Conservation (phyloP, 768 basidiomycete species). For the Pleurotus platypus region DNA sequence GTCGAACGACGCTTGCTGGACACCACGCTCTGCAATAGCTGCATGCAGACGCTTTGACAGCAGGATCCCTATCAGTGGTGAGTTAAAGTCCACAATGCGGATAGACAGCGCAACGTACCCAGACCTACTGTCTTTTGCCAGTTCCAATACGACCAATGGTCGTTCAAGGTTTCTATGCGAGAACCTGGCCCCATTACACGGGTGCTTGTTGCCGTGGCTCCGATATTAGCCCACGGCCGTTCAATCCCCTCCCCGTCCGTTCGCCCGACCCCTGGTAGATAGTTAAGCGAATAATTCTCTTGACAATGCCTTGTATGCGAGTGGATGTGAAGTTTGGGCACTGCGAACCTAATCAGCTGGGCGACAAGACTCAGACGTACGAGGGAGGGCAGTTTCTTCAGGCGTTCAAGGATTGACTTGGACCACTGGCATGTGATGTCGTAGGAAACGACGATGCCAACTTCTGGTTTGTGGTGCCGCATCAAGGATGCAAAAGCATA, state of each 20-base stretch:
- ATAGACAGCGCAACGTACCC: no score
- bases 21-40: not conserved
- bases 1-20: not conserved
- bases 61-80: not conserved
- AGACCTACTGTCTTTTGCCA: conserved; percentile 20
- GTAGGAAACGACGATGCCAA: conserved; percentile 18
- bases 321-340: conserved; percentile 13
- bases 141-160: conserved; percentile 20
- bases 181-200: conserved; percentile 24
- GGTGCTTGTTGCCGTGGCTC: conserved; percentile 18
- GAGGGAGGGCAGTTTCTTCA: not conserved
- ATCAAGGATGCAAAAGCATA: conserved; percentile 16
- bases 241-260: conserved; percentile 21
- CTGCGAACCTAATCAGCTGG: not conserved
- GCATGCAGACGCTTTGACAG: not conserved
- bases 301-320: conserved; percentile 14
- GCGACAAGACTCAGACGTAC: not conserved
- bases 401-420: not conserved
- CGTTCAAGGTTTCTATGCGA: conserved; percentile 19
- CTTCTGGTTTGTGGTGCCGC: not conserved
- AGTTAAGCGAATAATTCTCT: conserved; percentile 13
- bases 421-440: conserved; percentile 26
- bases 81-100: no score
- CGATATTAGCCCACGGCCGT: conserved; percentile 13
- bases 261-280: conserved; percentile 23